A percentile compares a stretch with the other conserved stretches of the same genome.
These are phyloP conservation scores for Bocquillonia castaneifolia DNA, from an alignment of 441 rosid genomes.

Conservation along the genomic window DNA sequence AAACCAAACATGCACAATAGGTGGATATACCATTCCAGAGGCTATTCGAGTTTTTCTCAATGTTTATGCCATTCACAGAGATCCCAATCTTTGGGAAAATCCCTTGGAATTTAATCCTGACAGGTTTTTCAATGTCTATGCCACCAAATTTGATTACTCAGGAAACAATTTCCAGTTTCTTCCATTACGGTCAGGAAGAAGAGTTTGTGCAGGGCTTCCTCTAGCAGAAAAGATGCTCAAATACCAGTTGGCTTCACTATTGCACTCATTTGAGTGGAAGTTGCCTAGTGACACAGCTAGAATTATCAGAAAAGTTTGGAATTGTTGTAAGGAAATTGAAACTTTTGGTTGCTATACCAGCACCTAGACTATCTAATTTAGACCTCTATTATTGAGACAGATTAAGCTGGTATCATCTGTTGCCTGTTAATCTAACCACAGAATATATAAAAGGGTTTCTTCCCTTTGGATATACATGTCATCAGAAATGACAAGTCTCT, in stretches of 20 bases:
- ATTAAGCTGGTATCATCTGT: too few relatives aligned
- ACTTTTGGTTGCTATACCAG: constrained; percentile 32
- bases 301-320: constrained; percentile 32
- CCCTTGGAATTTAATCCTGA: constrained; percentile 50
- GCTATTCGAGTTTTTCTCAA: constrained; percentile 40
- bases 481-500: too few relatives aligned
- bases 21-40: constrained; percentile 44
- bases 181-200: constrained; percentile 60
- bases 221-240: constrained; percentile 47
- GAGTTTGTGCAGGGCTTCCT: constrained; percentile 51
- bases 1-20: constrained; percentile 25
- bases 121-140: constrained; percentile 34
- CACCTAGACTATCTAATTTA: constrained; percentile 23
- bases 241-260: constrained; percentile 38
- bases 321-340: constrained; percentile 27
- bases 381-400: too few relatives aligned
- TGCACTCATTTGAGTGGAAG: constrained; percentile 53
- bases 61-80: constrained; percentile 48
- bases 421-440: too few relatives aligned
- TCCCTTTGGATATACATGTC: too few relatives aligned
- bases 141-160: constrained; percentile 23
- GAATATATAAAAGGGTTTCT: too few relatives aligned
- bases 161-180: constrained; percentile 40
- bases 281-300: constrained; percentile 35
- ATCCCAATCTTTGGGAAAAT: constrained; percentile 45